phyloP scores from a whole-genome alignment of 1,139 yeast genomes.

The Blastobotrys indianensis region DNA sequence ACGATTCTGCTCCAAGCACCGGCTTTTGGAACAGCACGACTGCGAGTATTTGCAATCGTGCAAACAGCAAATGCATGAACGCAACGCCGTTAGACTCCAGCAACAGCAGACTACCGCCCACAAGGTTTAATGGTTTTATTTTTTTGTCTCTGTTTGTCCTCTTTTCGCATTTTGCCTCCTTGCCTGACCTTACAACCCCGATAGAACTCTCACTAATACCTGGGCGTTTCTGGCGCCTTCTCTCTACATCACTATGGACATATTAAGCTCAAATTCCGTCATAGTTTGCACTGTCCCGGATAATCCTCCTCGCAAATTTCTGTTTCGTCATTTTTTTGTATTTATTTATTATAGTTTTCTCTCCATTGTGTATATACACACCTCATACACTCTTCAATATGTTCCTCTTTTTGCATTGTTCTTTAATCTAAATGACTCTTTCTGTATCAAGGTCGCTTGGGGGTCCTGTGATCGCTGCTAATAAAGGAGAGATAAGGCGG shows the following conservation, averaged over 20 bases:
- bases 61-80: constrained; percentile 72
- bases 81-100: constrained; percentile 40
- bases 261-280: not conserved
- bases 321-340: not conserved
- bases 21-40: constrained; percentile 77
- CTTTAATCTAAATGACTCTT: not conserved
- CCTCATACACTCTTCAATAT: not conserved
- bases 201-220: not conserved
- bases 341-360: not conserved
- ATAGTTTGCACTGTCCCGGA: too few species aligned
- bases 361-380: not conserved
- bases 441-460: too few species aligned
- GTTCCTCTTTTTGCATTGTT: not conserved
- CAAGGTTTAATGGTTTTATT: constrained; percentile 38
- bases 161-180: constrained; percentile 3
- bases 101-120: constrained; percentile 42
- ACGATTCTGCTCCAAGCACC: constrained; percentile 80
- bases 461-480: too few species aligned
- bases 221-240: not conserved
- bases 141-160: constrained; percentile 3
- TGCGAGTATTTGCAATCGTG: constrained; percentile 75
- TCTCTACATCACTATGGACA: not conserved
- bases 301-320: too few species aligned
- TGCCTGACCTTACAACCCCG: too few species aligned
- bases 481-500: too few species aligned